Conservation (phyloP, 2,329 filamentous ascomycete species). For the Trichocomaceae sp. region DNA sequence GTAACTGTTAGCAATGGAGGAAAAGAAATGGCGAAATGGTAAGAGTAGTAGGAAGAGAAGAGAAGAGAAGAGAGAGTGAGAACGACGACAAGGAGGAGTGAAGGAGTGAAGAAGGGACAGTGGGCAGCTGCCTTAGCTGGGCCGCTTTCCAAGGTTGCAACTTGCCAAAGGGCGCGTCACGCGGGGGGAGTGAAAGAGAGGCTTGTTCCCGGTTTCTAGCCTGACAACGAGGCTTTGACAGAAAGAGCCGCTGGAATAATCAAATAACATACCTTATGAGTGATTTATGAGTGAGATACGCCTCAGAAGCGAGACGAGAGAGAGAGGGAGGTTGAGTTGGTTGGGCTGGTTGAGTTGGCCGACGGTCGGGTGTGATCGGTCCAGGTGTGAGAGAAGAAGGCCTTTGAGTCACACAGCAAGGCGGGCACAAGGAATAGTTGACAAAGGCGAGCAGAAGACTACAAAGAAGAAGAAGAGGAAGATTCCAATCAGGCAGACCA, state of each 20-base stretch:
- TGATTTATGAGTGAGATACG: neutral
- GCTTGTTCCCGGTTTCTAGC: too few species aligned
- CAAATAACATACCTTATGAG: neutral
- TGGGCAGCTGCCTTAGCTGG: conserved; percentile 6
- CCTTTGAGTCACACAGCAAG: neutral
- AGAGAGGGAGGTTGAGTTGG: neutral
- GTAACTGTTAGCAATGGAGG: neutral
- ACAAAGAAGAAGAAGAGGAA: neutral
- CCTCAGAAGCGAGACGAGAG: neutral
- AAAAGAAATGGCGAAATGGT: neutral
- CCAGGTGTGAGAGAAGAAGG: neutral
- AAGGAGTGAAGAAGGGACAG: neutral
- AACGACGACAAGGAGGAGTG: neutral
- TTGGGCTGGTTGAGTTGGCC: neutral
- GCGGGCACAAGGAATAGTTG: neutral
- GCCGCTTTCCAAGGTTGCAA: too few species aligned
- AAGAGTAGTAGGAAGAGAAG: neutral
- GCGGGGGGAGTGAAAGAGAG: neutral
- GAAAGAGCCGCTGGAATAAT: neutral
- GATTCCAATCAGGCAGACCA: neutral
- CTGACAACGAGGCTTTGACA: neutral
- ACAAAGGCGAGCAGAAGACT: neutral
- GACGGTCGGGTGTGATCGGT: conserved; percentile 3
- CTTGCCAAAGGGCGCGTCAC: conserved; percentile 10
- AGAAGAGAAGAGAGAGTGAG: neutral